Base-by-base conservation (phyloP, 768 basidiomycete species). In the Boletus rubroflammeus region DNA sequence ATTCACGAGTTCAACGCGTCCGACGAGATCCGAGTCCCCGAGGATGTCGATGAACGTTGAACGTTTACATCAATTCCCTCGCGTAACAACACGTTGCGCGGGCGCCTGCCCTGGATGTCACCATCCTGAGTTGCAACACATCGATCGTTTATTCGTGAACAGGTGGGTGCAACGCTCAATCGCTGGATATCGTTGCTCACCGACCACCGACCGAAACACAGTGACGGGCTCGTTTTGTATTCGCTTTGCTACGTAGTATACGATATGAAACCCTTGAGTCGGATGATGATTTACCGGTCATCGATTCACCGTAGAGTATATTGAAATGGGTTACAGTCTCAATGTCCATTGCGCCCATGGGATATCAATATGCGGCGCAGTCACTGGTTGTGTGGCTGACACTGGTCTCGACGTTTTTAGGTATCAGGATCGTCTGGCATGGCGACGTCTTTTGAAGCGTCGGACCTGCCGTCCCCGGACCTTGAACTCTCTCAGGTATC, bases 401-500 rank as follows among this genome's bases (percentile, higher is more conserved):
- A 35, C 8, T 23, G 26, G 49, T 26, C 3, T 25, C 26, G 17
- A n/a, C 26, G 17, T 9, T 23, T 21, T 58, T 25, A 28, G 15
- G 17, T 11, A 35, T 17, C n/a, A n/a, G n/a, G 10, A 19, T 23
- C 13, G 15, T 59, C 6, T 45, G 8, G 15, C 31, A 11, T n/a
- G n/a, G n/a, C 50, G 58, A 44, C 32, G 45, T 50, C 55, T 63
- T 36, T 49, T 63, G 28, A 43, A 48, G 23, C 17, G 10, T 58
- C 28, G n/a, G n/a, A n/a, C n/a, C n/a, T n/a, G n/a, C n/a, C n/a
- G n/a, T n/a, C n/a, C n/a, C n/a, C n/a, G n/a, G n/a, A n/a, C n/a
- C n/a, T n/a, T n/a, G n/a, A n/a, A n/a, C n/a, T n/a, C n/a, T n/a
- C n/a, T n/a, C n/a, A 19, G 28, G 11, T 13, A 38, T 13, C 25